These are phyloP conservation scores for Prunus mira DNA, from an alignment of 306 rosid species.

Conservation along the genomic window DNA sequence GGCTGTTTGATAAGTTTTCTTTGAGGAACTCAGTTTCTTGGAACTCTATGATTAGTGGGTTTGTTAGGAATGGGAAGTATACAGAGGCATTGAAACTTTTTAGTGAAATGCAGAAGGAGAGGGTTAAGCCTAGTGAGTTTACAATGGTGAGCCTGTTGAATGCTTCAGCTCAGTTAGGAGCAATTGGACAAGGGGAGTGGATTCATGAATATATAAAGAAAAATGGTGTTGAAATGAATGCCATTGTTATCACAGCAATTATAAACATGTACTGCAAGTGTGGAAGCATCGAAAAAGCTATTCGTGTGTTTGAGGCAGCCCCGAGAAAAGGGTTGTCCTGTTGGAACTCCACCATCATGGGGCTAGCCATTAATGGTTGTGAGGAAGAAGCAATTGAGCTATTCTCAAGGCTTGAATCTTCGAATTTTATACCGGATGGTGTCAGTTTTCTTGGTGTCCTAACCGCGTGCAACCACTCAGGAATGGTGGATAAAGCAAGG, in stretches of 20 bases:
- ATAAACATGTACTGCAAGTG: conserved; percentile 87
- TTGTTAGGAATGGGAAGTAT: conserved; percentile 67
- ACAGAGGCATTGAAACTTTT: conserved; percentile 60
- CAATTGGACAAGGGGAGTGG: conserved; percentile 79
- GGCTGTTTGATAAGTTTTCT: conserved; percentile 62
- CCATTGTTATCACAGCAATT: conserved; percentile 63
- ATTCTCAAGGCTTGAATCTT: conserved; percentile 58
- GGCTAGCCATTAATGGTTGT: conserved; percentile 70
- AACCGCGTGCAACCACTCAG: conserved; percentile 74
- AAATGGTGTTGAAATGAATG: conserved; percentile 54
- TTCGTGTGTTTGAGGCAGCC: conserved; percentile 50
- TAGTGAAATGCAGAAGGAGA: conserved; percentile 51
- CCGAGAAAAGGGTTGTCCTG: conserved; percentile 53
- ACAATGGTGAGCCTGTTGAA: conserved; percentile 90
- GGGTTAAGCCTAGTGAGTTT: conserved; percentile 59
- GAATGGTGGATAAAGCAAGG: conserved; percentile 56
- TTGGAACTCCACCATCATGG: conserved; percentile 79
- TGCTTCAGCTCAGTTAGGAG: conserved; percentile 81
- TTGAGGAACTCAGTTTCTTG: conserved; percentile 56
- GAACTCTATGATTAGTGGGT: conserved; percentile 85
- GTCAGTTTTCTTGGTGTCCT: conserved; percentile 76
- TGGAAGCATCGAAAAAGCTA: conserved; percentile 57
- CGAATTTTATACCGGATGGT: conserved; percentile 46
- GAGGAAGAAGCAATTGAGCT: conserved; percentile 59
- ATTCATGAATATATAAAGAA: conserved; percentile 59